These are phyloP conservation scores for Pythium periplocum DNA, from an alignment of 352 stramenopile genomes.

Conservation along the genomic window DNA sequence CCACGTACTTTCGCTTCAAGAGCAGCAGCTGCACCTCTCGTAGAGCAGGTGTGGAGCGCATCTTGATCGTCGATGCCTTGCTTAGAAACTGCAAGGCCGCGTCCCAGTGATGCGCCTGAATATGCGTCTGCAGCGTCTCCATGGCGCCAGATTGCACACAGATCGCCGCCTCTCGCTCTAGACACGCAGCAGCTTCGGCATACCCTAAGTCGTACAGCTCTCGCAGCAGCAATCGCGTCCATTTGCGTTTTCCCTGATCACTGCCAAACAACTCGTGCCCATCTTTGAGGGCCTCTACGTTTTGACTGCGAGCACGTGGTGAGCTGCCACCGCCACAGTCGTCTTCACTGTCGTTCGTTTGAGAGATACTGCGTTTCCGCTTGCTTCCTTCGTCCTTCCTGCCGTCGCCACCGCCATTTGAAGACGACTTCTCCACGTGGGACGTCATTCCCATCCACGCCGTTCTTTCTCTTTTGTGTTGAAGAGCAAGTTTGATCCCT, in stretches of 20 bases:
- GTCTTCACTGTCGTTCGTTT: no score
- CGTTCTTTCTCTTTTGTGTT: no score
- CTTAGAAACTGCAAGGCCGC: slow-evolving; percentile 37
- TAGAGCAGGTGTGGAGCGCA: slow-evolving; percentile 37
- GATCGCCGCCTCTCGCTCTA: slow-evolving; percentile 58
- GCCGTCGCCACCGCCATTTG: no score
- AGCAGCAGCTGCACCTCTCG: slow-evolving; percentile 45
- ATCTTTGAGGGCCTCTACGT: neutral
- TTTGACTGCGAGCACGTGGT: no score
- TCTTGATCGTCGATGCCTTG: slow-evolving; percentile 11
- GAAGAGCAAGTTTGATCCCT: no score
- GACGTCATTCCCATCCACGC: no score
- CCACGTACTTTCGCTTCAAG: slow-evolving; percentile 65
- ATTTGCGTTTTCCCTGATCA: slow-evolving; percentile 35
- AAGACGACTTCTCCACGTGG: no score
- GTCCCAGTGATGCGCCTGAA: slow-evolving; percentile 46
- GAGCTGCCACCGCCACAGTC: no score
- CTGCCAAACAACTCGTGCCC: neutral
- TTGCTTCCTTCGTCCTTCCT: slow-evolving; percentile 10
- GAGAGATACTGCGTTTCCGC: slow-evolving; percentile 12
- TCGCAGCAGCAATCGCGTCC: slow-evolving; percentile 62
- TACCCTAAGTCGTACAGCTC: slow-evolving; percentile 76
- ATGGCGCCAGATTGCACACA: slow-evolving; percentile 51
- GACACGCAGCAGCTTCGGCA: slow-evolving; percentile 23
- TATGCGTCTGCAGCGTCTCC: slow-evolving; percentile 36